phyloP scores from a whole-genome alignment of 345 rosid genomes.

The Populus euphratica region DNA sequence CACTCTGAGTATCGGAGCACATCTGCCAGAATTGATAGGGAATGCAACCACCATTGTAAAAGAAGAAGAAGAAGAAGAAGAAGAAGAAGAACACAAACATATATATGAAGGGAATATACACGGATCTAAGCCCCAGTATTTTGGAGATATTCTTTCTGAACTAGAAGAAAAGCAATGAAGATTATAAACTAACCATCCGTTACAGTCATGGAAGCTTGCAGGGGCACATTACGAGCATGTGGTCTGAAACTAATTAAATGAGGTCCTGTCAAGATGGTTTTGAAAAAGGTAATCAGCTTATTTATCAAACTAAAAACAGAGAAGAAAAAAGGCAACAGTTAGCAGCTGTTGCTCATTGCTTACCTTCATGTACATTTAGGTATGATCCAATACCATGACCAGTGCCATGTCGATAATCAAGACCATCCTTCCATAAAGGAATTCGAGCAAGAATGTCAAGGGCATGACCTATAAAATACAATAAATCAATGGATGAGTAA shows the following conservation, averaged over 20 bases:
- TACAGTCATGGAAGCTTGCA: slow-evolving; percentile 97
- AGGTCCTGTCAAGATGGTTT: slow-evolving; percentile 60
- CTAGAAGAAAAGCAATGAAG: background rate
- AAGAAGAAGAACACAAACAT: background rate
- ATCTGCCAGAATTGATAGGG: no score
- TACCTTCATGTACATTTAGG: slow-evolving; percentile 94
- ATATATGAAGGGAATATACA: background rate
- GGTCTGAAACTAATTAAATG: slow-evolving; percentile 88
- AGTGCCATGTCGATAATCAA: slow-evolving; percentile 96
- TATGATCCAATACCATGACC: slow-evolving; percentile 99
- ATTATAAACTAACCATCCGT: slow-evolving; percentile 71
- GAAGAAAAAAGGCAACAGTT: background rate
- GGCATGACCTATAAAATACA: slow-evolving; percentile 53
- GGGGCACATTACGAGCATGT: slow-evolving; percentile 72
- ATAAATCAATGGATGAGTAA: background rate
- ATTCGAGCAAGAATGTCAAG: slow-evolving; percentile 92
- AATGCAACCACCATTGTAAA: background rate
- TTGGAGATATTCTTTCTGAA: background rate
- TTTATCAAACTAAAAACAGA: background rate
- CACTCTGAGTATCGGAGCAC: no score
- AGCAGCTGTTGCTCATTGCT: slow-evolving; percentile 20
- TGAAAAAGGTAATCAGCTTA: slow-evolving; percentile 10
- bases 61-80: background rate
- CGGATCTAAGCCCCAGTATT: background rate
- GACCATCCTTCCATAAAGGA: slow-evolving; percentile 88